Evolutionary conservation across 75 land plant species (phyloP), one percentile per base, ranked within the genome.

Genomic region (Larix kaempferi): DNA sequence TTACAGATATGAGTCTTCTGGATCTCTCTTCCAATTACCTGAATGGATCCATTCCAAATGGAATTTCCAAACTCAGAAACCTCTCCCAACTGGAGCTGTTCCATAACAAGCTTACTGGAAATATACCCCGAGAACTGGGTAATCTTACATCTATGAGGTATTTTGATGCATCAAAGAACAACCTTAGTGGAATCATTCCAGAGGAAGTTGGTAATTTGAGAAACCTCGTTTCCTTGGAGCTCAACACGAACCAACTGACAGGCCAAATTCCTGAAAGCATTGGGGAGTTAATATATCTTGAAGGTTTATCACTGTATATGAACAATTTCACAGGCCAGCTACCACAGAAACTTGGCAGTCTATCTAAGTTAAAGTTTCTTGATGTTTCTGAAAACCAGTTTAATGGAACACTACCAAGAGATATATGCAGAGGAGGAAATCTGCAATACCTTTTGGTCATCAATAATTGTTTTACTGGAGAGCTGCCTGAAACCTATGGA

Each of bases 341-440:
- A 16, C 99, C 99, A 15, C 56, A 33, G 5, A 71, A 44, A n/a
- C 80, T 96, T 54, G 99, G 99, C 39, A 62, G 75, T 7, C 74
- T 71, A 17, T 88, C 95, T 1, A 57, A 78, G 3, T 56, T 96
- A 55, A 37, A 77, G 16, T 80, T 84, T 25, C 78, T 96, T 6
- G 94, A 95, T 72, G 54, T 95, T 66, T 95, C 98, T 16, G 86
- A 86, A 78, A 95, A 95, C 59, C 52, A 26, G 11, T 76, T 95
- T 54, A 74, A 83, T 12, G 95, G 98, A 16, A 69, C 58, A 77
- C 77, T 92, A 55, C 89, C 87, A 1, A 19, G 59, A 11, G 74
- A 82, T 23, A 78, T 91, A 0, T 96, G 99, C 78, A 78, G 55
- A 21, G 86, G 82, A 61, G 90, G 89, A 56, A 89, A 75, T 58